These are phyloP conservation scores for Trichosporon sp. DNA, from an alignment of 1,284 basidiomycete species.

Conservation along the genomic window DNA sequence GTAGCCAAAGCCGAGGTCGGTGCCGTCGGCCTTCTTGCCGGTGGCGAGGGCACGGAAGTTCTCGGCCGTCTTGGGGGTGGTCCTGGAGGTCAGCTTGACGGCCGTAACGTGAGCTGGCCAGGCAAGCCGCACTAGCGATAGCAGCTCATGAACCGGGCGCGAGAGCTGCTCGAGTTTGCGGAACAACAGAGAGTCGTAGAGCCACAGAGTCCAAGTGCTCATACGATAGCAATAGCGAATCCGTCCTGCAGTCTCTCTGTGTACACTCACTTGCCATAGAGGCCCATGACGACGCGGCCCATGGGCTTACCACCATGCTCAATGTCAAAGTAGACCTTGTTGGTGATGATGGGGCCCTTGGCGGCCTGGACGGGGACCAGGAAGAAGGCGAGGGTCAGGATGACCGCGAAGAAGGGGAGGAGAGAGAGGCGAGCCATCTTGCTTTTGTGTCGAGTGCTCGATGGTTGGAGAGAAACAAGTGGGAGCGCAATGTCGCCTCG, in stretches of 20 bases:
- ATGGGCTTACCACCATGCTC: constrained; percentile 77
- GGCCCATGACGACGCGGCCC: constrained; percentile 76
- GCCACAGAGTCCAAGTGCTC: too few species aligned
- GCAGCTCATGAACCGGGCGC: too few species aligned
- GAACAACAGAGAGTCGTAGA: too few species aligned
- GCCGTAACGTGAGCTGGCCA: too few species aligned
- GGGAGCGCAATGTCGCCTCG: too few species aligned
- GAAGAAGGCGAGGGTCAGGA: constrained; percentile 53
- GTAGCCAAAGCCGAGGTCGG: constrained; percentile 66
- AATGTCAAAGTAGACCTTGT: constrained; percentile 92
- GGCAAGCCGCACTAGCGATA: too few species aligned
- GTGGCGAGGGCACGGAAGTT: constrained; percentile 66
- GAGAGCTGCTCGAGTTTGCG: too few species aligned
- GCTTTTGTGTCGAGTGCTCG: constrained; percentile 10
- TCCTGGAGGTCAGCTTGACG: constrained; percentile 53
- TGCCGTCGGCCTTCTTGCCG: constrained; percentile 73
- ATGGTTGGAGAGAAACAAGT: neutral
- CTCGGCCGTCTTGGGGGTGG: constrained; percentile 68
- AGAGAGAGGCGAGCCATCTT: constrained; percentile 58
- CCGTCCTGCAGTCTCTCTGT: too few species aligned
- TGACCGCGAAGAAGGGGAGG: constrained; percentile 61
- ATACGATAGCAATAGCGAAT: too few species aligned
- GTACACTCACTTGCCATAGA: constrained; percentile 64
- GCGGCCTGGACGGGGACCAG: constrained; percentile 37
- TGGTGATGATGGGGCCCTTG: constrained; percentile 68